phyloP scores from a whole-genome alignment of 2,329 filamentous ascomycete genomes.

The Ceratocystis variospora region DNA sequence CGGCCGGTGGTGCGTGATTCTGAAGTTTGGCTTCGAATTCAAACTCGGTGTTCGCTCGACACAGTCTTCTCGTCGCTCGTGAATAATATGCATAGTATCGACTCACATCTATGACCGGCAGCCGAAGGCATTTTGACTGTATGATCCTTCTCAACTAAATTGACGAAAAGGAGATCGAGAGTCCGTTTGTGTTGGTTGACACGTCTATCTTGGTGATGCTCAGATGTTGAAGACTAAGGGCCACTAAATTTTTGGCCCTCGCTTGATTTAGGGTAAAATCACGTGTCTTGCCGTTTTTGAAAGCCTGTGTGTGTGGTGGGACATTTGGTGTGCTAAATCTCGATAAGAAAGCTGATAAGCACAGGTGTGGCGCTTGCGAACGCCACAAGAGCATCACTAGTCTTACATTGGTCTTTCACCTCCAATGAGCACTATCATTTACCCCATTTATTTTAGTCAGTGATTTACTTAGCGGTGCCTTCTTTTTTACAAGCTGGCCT shows the following conservation, averaged over 20 bases:
- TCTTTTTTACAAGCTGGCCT: too few species aligned
- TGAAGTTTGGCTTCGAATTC: constrained; percentile 11
- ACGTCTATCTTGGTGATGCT: constrained; percentile 20
- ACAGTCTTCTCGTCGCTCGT: constrained; percentile 8
- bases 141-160: constrained; percentile 29
- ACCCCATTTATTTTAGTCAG: too few species aligned
- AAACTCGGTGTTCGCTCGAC: constrained; percentile 6
- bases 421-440: too few species aligned
- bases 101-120: constrained; percentile 81
- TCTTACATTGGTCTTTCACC: too few species aligned
- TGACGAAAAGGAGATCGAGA: constrained; percentile 28
- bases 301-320: constrained; percentile 17
- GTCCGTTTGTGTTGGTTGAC: constrained; percentile 25
- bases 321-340: constrained; percentile 12
- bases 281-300: constrained; percentile 18
- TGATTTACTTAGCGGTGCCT: too few species aligned
- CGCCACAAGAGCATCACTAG: not conserved
- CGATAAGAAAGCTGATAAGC: constrained; percentile 12
- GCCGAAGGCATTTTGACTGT: constrained; percentile 71
- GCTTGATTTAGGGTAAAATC: constrained; percentile 18
- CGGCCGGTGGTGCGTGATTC: not conserved
- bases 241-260: constrained; percentile 22
- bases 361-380: not conserved
- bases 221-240: constrained; percentile 20
- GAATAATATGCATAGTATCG: constrained; percentile 13